Conservation (phyloP, 257 asterid genomes). For the Jasminum sambac region DNA sequence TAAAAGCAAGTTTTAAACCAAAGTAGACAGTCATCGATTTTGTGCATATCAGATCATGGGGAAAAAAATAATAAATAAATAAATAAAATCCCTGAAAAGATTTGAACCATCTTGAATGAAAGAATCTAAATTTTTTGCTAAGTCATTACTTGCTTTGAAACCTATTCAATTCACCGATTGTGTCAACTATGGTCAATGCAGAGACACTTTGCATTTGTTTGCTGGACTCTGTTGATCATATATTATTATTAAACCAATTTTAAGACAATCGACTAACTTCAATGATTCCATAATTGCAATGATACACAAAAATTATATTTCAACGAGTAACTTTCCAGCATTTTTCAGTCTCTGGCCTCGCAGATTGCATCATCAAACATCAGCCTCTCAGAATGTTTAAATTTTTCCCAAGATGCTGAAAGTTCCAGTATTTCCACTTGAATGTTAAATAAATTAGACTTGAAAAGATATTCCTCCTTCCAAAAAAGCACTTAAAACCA, state of each 20-base stretch:
- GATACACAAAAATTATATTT: background rate
- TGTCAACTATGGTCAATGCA: background rate
- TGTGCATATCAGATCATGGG: background rate
- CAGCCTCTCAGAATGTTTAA: background rate
- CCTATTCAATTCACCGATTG: background rate
- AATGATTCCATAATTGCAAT: background rate
- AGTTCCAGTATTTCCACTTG: background rate
- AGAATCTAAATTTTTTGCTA: background rate
- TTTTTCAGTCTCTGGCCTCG: no score
- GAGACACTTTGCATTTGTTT: background rate
- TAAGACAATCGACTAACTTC: background rate
- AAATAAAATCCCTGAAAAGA: background rate
- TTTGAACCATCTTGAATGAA: background rate
- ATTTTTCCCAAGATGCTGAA: background rate
- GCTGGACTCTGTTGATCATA: background rate
- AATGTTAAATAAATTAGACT: background rate
- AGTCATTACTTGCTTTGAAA: background rate
- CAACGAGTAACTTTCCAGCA: background rate
- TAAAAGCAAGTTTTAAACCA: slow-evolving; percentile 19
- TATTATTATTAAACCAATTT: background rate
- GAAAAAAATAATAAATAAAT: background rate
- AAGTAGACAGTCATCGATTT: background rate
- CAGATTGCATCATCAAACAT: background rate
- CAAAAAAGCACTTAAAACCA: background rate
- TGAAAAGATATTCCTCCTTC: background rate